Conservation (phyloP, 805 yeast genomes). For the Kockiozyma suomiensis region DNA sequence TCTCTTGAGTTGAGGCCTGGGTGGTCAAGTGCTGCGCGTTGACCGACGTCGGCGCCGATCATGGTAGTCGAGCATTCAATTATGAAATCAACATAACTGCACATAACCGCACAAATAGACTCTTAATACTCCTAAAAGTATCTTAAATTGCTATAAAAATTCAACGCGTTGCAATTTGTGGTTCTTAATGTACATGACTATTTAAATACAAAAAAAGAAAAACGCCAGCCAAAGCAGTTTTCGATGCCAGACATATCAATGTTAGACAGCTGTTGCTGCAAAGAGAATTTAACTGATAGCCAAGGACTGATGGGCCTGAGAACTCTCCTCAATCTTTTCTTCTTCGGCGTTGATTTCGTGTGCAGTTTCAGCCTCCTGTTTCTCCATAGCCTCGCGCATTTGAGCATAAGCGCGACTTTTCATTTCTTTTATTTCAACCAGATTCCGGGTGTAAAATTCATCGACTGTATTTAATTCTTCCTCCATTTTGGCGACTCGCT, state of each 20-base stretch:
- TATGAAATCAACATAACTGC: too few relatives aligned
- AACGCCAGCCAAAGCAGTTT: not conserved
- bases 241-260: not conserved
- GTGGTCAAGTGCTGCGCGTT: too few relatives aligned
- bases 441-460: conserved; percentile 19
- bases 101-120: too few relatives aligned
- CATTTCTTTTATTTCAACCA: conserved; percentile 15
- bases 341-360: conserved; percentile 1
- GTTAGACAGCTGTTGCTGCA: too few relatives aligned
- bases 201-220: not conserved
- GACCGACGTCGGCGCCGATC: too few relatives aligned
- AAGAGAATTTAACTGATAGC: conserved; percentile 6
- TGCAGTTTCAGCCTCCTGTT: conserved; percentile 3
- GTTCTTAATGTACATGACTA: not conserved
- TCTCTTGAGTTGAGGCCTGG: too few relatives aligned
- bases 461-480: conserved; percentile 17
- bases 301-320: not conserved
- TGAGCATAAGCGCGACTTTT: conserved; percentile 8
- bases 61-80: too few relatives aligned
- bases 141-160: too few relatives aligned
- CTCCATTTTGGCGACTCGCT: conserved; percentile 18
- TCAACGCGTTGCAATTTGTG: too few relatives aligned
- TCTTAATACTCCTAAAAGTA: too few relatives aligned
- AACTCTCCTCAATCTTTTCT: conserved; percentile 1
- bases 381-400: conserved; percentile 9